A percentile compares a stretch with the other conserved stretches of the same genome.
These are phyloP conservation scores for Fagus sylvatica DNA, from an alignment of 306 rosid genomes.

Conservation along the genomic window DNA sequence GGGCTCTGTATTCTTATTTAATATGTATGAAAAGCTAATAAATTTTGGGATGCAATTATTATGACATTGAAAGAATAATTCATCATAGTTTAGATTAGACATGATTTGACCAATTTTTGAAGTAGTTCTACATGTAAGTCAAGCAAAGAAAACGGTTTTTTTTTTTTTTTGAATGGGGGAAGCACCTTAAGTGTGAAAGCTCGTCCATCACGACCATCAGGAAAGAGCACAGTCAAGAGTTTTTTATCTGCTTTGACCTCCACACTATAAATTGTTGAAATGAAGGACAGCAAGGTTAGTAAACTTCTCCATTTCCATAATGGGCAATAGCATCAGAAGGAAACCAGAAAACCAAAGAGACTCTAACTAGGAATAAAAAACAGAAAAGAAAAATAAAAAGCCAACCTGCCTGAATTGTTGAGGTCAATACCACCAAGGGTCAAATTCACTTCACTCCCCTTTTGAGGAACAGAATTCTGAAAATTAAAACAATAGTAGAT, in stretches of 20 bases:
- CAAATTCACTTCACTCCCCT: constrained; percentile 89
- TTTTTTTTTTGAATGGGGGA: neutral
- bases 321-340: constrained; percentile 11
- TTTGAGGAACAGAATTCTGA: constrained; percentile 71
- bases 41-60: neutral
- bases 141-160: neutral
- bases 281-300: constrained; percentile 33
- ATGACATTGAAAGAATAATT: neutral
- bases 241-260: constrained; percentile 91
- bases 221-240: constrained; percentile 88
- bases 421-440: constrained; percentile 99
- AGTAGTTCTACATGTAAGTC: neutral
- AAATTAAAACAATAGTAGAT: constrained; percentile 11
- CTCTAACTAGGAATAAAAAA: constrained; percentile 20
- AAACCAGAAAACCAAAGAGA: constrained; percentile 12
- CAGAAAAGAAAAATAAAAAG: constrained; percentile 23
- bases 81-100: neutral
- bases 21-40: neutral
- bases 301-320: constrained; percentile 19
- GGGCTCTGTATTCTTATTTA: neutral
- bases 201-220: constrained; percentile 96
- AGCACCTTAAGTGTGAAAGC: constrained; percentile 95
- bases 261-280: constrained; percentile 60
- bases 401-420: constrained; percentile 99
- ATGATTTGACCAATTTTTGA: neutral